These are phyloP conservation scores for Salicornia ramosissima DNA, from an alignment of 148 eudicot species.

Conservation along the genomic window DNA sequence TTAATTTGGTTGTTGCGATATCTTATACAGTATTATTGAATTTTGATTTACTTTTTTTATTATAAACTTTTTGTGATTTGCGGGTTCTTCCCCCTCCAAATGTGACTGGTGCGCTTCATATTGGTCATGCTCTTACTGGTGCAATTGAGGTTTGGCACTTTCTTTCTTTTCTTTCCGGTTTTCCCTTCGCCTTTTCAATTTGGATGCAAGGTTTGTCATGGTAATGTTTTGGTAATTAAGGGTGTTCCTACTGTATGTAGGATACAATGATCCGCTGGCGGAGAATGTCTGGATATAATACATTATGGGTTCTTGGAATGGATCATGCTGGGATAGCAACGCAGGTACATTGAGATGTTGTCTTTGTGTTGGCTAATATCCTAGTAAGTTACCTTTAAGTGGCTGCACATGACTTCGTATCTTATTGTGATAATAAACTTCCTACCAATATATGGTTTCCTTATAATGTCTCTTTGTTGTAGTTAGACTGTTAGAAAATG, in stretches of 20 bases:
- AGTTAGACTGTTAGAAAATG: too few relatives aligned
- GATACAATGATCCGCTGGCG: slow-evolving; percentile 91
- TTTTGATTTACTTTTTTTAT: background rate
- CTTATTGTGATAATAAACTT: slow-evolving; percentile 4
- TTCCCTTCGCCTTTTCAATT: too few relatives aligned
- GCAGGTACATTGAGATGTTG: slow-evolving; percentile 45
- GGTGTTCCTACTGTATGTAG: slow-evolving; percentile 33
- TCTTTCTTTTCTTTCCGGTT: background rate
- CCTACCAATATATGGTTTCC: background rate
- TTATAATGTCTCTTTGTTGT: too few relatives aligned
- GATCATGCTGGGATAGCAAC: slow-evolving; percentile 99
- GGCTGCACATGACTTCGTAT: background rate
- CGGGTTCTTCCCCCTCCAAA: slow-evolving; percentile 99
- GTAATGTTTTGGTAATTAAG: background rate
- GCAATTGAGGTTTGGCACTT: slow-evolving; percentile 62
- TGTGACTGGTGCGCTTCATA: slow-evolving; percentile 96
- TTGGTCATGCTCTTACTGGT: slow-evolving; percentile 94
- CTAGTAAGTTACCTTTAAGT: background rate
- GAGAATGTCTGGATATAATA: slow-evolving; percentile 87
- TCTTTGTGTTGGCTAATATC: slow-evolving; percentile 4
- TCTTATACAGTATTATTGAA: too few relatives aligned
- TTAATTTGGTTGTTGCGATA: background rate
- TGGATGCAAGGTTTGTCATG: too few relatives aligned
- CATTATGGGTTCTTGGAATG: slow-evolving; percentile 97
- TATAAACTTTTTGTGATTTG: too few relatives aligned